A percentile compares a stretch with the other conserved stretches of the same genome.
Evolutionary conservation across 78 protist species (phyloP).

Genomic region (Pigoraptor vietnamica): DNA sequence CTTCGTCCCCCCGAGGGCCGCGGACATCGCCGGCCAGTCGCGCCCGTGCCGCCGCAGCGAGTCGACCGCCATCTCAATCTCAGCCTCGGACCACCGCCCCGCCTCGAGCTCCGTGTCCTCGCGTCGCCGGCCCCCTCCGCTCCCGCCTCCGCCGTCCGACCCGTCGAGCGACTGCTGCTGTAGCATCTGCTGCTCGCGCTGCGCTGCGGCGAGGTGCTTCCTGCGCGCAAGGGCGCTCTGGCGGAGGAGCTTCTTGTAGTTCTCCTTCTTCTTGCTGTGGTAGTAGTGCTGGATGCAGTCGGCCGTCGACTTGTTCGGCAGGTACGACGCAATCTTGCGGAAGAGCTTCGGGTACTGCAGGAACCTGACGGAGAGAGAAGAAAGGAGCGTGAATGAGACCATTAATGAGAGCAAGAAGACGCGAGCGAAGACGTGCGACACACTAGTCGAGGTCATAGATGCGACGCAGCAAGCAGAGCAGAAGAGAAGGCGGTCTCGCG

Average conservation of each 20-base stretch:
- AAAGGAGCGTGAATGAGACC: background rate
- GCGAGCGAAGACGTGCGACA: no score
- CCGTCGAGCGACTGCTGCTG: background rate
- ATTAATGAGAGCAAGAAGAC: no score
- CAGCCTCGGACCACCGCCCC: slow-evolving; percentile 4
- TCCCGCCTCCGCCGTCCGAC: no score
- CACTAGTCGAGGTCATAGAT: background rate
- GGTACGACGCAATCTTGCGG: slow-evolving; percentile 10
- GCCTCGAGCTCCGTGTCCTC: no score
- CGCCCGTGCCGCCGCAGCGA: background rate
- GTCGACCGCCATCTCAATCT: background rate
- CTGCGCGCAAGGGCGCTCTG: background rate
- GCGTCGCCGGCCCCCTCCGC: no score
- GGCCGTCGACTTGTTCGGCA: slow-evolving; percentile 10
- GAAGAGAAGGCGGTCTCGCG: no score
- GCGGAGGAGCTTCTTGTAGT: background rate
- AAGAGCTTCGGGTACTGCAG: slow-evolving; percentile 25
- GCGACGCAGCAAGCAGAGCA: no score
- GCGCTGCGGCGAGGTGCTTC: background rate
- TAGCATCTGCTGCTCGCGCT: background rate
- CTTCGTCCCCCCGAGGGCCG: slow-evolving; percentile 4
- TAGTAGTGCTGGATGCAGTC: slow-evolving; percentile 38
- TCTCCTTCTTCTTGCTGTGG: slow-evolving; percentile 22
- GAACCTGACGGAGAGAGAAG: slow-evolving; percentile 7
- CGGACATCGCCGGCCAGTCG: background rate